phyloP scores from a whole-genome alignment of 371 early-diverging fungal species.

The Paraphysoderma sedebokerense region DNA sequence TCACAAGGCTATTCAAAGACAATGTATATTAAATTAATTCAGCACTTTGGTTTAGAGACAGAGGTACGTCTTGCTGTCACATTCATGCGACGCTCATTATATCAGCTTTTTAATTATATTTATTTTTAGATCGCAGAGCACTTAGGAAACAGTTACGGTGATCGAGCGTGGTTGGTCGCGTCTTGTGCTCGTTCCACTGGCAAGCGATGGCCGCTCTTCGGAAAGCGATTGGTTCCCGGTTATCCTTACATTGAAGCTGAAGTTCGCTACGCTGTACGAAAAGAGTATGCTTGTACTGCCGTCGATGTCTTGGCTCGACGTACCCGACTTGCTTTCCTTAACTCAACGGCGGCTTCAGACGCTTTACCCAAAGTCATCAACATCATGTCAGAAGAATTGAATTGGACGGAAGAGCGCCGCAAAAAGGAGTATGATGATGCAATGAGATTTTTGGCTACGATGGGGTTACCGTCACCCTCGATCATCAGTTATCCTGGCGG shows the following conservation, averaged over 20 bases:
- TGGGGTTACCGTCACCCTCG: constrained; percentile 52
- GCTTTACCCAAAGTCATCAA: constrained; percentile 73
- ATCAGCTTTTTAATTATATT: no score
- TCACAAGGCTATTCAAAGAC: constrained; percentile 69
- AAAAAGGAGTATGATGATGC: constrained; percentile 48
- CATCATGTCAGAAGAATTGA: constrained; percentile 79
- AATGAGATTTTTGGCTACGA: constrained; percentile 57
- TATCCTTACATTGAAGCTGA: constrained; percentile 95
- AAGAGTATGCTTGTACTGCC: constrained; percentile 87
- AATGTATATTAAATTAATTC: constrained; percentile 79
- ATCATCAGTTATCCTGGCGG: constrained; percentile 5
- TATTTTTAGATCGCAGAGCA: constrained; percentile 56
- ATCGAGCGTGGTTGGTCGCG: constrained; percentile 84
- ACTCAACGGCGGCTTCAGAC: constrained; percentile 80
- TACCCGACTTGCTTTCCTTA: constrained; percentile 84
- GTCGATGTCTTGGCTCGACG: constrained; percentile 93
- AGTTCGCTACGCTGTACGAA: constrained; percentile 76
- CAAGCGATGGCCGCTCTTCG: constrained; percentile 58
- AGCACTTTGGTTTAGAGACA: constrained; percentile 82
- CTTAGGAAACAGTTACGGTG: constrained; percentile 84
- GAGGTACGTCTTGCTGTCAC: constrained; percentile 25
- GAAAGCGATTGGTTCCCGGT: constrained; percentile 55
- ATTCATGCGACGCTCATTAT: neutral
- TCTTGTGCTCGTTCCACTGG: constrained; percentile 54
- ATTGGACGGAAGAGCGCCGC: constrained; percentile 54